Conservation (phyloP, 2,329 filamentous ascomycete species). For the Microdochium trichocladiopsis region DNA sequence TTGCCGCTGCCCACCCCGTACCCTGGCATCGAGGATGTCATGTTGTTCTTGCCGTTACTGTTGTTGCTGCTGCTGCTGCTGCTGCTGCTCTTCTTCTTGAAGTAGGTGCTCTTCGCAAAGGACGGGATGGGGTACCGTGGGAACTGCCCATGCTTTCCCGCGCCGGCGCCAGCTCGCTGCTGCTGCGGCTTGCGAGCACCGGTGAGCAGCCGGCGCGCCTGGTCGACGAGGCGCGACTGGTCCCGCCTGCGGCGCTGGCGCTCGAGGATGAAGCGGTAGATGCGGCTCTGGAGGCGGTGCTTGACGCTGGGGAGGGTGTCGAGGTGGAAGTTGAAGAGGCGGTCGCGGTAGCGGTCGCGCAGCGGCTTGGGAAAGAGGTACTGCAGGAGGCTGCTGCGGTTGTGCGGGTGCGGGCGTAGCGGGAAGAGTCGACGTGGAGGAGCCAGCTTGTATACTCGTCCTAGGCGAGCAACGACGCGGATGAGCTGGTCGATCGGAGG, state of each 20-base stretch:
- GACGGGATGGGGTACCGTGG: slow-evolving; percentile 14
- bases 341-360: slow-evolving; percentile 56
- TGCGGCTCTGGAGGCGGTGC: slow-evolving; percentile 63
- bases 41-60: slow-evolving; percentile 12
- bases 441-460: slow-evolving; percentile 32
- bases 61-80: not conserved
- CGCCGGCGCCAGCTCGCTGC: not conserved
- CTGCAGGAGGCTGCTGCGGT: slow-evolving; percentile 47
- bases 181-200: slow-evolving; percentile 17
- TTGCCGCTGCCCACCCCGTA: slow-evolving; percentile 23
- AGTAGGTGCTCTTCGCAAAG: not conserved
- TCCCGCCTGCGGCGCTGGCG: slow-evolving; percentile 50
- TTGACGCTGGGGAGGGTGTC: slow-evolving; percentile 67
- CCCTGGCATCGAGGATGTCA: slow-evolving; percentile 21
- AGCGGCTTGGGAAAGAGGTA: slow-evolving; percentile 61
- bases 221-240: slow-evolving; percentile 38
- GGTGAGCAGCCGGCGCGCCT: slow-evolving; percentile 38
- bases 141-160: slow-evolving; percentile 24
- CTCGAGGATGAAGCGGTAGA: slow-evolving; percentile 67
- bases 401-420: slow-evolving; percentile 29
- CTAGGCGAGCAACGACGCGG: too few relatives aligned
- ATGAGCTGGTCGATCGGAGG: too few relatives aligned
- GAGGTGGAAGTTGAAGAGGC: slow-evolving; percentile 64
- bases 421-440: slow-evolving; percentile 32
- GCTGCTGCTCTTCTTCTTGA: too few relatives aligned